Evolutionary conservation across 805 yeast species (phyloP).

Genomic region (Ogataea sp.): DNA sequence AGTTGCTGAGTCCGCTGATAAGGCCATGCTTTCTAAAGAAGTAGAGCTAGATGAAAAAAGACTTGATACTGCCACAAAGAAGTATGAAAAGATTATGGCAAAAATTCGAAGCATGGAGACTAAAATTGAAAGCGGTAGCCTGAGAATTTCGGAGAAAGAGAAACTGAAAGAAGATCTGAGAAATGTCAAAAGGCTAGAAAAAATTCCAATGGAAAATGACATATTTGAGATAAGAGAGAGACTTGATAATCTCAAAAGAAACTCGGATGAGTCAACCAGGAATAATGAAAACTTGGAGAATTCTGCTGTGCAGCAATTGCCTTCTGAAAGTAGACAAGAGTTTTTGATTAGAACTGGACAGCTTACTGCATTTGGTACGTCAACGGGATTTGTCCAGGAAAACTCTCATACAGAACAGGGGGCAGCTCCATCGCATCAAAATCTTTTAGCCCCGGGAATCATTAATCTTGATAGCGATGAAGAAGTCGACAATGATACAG

Average conservation of each 20-base stretch:
- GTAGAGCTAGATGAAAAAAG: slow-evolving; percentile 69
- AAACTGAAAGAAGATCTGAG: slow-evolving; percentile 45
- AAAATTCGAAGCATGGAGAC: slow-evolving; percentile 41
- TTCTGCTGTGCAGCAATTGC: slow-evolving; percentile 31
- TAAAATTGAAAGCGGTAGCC: slow-evolving; percentile 40
- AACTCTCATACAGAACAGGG: no score
- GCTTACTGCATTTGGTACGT: slow-evolving; percentile 85
- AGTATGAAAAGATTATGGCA: slow-evolving; percentile 32
- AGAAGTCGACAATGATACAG: background rate
- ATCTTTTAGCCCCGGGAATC: slow-evolving; percentile 45
- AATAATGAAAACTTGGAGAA: slow-evolving; percentile 9
- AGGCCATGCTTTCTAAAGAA: slow-evolving; percentile 51
- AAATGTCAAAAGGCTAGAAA: slow-evolving; percentile 39
- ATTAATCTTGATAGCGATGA: slow-evolving; percentile 9
- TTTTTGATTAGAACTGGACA: slow-evolving; percentile 83
- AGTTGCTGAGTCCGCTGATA: slow-evolving; percentile 64
- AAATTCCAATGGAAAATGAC: slow-evolving; percentile 50
- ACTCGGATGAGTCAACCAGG: slow-evolving; percentile 4
- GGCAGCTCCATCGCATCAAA: slow-evolving; percentile 29
- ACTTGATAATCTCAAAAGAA: slow-evolving; percentile 23
- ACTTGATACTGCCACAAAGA: slow-evolving; percentile 54
- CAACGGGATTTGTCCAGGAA: slow-evolving; percentile 46
- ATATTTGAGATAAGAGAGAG: slow-evolving; percentile 46
- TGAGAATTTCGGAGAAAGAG: slow-evolving; percentile 59
- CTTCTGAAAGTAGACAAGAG: slow-evolving; percentile 76